Evolutionary conservation across 176 grass and related monocot species (phyloP).

Genomic region (Carex parvula): DNA sequence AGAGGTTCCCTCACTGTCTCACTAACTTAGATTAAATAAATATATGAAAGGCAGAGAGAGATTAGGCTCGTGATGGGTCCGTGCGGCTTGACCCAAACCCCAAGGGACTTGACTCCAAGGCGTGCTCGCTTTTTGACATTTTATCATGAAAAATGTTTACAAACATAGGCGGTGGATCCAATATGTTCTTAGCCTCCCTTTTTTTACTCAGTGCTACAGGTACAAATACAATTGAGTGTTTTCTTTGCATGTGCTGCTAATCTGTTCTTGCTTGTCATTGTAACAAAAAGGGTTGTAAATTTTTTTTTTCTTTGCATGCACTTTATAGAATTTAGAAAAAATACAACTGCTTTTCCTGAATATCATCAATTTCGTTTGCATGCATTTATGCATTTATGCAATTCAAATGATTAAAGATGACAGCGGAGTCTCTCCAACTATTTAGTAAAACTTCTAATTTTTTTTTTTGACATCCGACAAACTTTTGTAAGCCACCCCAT

Average conservation of each 20-base stretch:
- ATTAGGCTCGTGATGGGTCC: slow-evolving; percentile 16
- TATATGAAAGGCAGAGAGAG: not conserved
- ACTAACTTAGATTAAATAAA: not conserved
- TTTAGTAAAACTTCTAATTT: not conserved
- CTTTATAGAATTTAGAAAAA: too few relatives aligned
- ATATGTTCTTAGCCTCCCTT: not conserved
- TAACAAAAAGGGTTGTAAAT: not conserved
- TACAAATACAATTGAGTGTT: slow-evolving; percentile 4
- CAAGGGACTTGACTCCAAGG: slow-evolving; percentile 18
- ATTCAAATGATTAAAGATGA: not conserved
- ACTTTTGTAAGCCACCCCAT: too few relatives aligned
- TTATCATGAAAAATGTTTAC: slow-evolving; percentile 10
- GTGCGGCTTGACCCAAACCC: slow-evolving; percentile 22
- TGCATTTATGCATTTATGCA: not conserved
- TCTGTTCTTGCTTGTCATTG: not conserved
- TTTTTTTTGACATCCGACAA: not conserved
- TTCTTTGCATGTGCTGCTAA: slow-evolving; percentile 2
- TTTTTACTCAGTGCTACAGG: not conserved
- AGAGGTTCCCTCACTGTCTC: slow-evolving; percentile 2
- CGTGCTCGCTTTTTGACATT: slow-evolving; percentile 22
- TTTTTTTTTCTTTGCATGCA: not conserved
- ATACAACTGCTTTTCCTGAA: too few relatives aligned
- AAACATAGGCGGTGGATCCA: slow-evolving; percentile 18
- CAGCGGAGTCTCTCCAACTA: not conserved
- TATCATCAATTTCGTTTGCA: not conserved